These are phyloP conservation scores for Sphaerulina vaccinii DNA, from an alignment of 2,329 filamentous ascomycete genomes.

Conservation along the genomic window DNA sequence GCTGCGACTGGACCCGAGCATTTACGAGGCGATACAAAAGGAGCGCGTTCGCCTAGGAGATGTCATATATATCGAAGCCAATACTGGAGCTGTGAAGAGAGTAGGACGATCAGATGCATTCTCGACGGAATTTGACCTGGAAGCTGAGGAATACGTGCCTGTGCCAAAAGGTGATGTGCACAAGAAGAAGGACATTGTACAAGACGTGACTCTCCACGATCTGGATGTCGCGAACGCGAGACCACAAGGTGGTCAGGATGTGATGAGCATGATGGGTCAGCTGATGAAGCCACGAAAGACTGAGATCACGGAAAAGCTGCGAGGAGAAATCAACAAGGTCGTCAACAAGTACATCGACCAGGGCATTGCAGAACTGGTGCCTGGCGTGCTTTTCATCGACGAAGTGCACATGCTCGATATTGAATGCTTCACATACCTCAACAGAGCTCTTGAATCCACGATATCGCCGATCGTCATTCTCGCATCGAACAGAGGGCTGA, in stretches of 20 bases:
- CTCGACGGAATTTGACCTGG: slow-evolving; percentile 95
- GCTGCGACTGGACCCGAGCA: slow-evolving; percentile 91
- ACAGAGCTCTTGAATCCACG: slow-evolving; percentile 90
- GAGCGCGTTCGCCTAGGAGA: slow-evolving; percentile 94
- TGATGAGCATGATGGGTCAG: slow-evolving; percentile 99
- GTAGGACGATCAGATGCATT: slow-evolving; percentile 96
- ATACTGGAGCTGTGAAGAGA: slow-evolving; percentile 96
- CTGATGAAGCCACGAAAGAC: slow-evolving; percentile 99
- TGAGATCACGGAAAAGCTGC: slow-evolving; percentile 96
- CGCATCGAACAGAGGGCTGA: slow-evolving; percentile 93
- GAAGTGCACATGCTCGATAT: slow-evolving; percentile 99
- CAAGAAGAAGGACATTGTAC: slow-evolving; percentile 99
- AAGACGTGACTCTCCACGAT: slow-evolving; percentile 96
- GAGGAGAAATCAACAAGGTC: slow-evolving; percentile 97
- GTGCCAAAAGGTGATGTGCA: slow-evolving; percentile 98
- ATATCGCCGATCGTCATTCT: slow-evolving; percentile 97
- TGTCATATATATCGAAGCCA: slow-evolving; percentile 98
- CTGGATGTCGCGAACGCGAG: slow-evolving; percentile 92
- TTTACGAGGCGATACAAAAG: slow-evolving; percentile 99
- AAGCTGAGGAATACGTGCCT: slow-evolving; percentile 98
- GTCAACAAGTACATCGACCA: slow-evolving; percentile 99
- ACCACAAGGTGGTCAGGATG: slow-evolving; percentile 95
- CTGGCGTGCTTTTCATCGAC: slow-evolving; percentile 96
- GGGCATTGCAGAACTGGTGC: slow-evolving; percentile 95
- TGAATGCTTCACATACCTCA: slow-evolving; percentile 98